Percentiles rank a stretch among this genome's conserved stretches.
Evolutionary conservation across 768 basidiomycete species (phyloP).

Genomic region (Lyophyllum shimeji): DNA sequence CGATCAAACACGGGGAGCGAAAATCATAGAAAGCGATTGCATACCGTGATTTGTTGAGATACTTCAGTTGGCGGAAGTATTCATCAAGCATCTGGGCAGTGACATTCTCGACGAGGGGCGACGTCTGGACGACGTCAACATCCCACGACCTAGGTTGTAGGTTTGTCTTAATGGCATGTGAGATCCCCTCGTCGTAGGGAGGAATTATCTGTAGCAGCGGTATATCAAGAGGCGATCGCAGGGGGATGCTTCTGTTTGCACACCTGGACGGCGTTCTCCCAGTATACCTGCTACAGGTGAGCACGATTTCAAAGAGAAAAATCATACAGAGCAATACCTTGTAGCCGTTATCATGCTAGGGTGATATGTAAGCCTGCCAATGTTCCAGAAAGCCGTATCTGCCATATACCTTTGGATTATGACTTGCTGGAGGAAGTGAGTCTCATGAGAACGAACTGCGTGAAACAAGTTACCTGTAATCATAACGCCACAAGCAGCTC

Average conservation of each 20-base stretch:
- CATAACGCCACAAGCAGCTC: constrained; percentile 85
- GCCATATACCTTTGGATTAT: constrained; percentile 75
- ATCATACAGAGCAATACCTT: constrained; percentile 46
- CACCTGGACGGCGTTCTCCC: constrained; percentile 88
- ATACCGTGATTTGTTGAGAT: constrained; percentile 28
- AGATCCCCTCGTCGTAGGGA: constrained; percentile 81
- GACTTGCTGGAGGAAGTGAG: constrained; percentile 54
- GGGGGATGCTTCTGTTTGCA: background rate
- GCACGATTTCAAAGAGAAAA: background rate
- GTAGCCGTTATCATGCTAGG: constrained; percentile 83
- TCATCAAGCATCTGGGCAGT: constrained; percentile 58
- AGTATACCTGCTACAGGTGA: constrained; percentile 62
- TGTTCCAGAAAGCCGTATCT: background rate
- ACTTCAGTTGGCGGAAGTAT: constrained; percentile 51
- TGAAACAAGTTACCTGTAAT: constrained; percentile 64
- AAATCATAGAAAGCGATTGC: background rate
- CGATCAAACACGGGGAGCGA: background rate
- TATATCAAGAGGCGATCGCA: background rate
- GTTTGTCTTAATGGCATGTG: constrained; percentile 59
- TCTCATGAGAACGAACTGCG: constrained; percentile 1
- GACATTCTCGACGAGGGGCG: constrained; percentile 49
- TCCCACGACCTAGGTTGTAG: constrained; percentile 54
- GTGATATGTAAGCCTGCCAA: background rate
- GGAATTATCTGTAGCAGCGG: constrained; percentile 62
- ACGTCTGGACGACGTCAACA: constrained; percentile 31